A percentile compares a stretch with the other conserved stretches of the same genome.
phyloP scores from a whole-genome alignment of 345 rosid species.

The Hibiscus syriacus region DNA sequence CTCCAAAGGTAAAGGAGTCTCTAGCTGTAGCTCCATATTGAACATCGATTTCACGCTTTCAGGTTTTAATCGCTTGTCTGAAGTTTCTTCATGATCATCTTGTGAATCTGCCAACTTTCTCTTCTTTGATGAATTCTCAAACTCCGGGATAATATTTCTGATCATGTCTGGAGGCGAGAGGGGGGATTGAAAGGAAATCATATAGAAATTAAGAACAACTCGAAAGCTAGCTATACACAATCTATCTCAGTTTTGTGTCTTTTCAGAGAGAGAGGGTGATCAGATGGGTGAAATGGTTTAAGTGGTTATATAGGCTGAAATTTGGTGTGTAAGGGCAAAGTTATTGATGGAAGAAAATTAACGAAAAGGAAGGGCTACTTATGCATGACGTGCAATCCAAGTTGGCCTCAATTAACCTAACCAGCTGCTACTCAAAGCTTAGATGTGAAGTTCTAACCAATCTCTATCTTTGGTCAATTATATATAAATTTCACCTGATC shows the following conservation, averaged over 20 bases:
- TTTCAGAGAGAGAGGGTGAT: constrained; percentile 14
- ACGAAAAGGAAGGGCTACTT: constrained; percentile 13
- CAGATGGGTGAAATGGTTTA: constrained; percentile 15
- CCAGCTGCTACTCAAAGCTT: constrained; percentile 16
- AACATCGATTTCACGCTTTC: constrained; percentile 21
- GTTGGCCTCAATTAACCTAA: constrained; percentile 33
- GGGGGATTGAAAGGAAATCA: constrained; percentile 26
- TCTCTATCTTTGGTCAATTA: constrained; percentile 11
- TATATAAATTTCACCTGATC: constrained; percentile 2
- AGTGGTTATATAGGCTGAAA: constrained; percentile 27
- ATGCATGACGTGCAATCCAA: constrained; percentile 53
- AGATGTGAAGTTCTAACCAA: constrained; percentile 18
- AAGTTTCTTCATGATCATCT: constrained; percentile 8
- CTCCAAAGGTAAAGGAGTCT: constrained; percentile 42
- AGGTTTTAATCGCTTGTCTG: constrained; percentile 20
- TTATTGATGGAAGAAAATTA: constrained; percentile 21
- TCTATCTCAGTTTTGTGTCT: not conserved
- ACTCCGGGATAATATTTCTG: constrained; percentile 18
- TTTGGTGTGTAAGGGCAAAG: constrained; percentile 5
- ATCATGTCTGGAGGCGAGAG: constrained; percentile 22
- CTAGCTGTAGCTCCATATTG: constrained; percentile 42
- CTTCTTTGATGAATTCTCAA: constrained; percentile 38
- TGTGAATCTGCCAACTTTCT: constrained; percentile 36
- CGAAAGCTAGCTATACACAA: not conserved
- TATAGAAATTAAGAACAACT: not conserved